Base-by-base conservation (phyloP, 2,329 filamentous ascomycete species). In the Botrytis medusae region DNA sequence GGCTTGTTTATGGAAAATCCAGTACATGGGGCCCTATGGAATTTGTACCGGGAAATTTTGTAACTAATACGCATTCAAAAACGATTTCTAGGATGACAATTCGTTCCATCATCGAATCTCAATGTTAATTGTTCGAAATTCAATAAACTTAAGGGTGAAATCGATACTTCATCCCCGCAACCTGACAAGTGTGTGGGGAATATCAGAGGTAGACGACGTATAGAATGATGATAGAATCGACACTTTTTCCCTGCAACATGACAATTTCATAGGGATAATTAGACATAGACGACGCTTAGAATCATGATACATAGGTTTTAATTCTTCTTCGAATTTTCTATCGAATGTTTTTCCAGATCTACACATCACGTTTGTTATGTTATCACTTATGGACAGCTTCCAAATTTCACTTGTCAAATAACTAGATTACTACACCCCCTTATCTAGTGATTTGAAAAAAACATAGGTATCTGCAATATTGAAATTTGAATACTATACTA, bases 51-150 rank as follows among this genome's bases (percentile, higher is more conserved):
- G 7, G n/a, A 18, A 9, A 57, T 9, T 2, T 18, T 29, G 6
- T 29, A 8, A 16, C 6, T 18, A 57, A 57, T 29, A 18, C 16
- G 0, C 6, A 18, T 57, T 18, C 9, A 32, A 18, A 32, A 57
- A 18, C 6, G 0, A n/a, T n/a, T 57, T 57, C 2, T 2, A 29
- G 14, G 51, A 29, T 57, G 0, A 1, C 0, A 1, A 29, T 57
- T 9, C 3, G 1, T 2, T 29, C 18, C n/a, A 54, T 32, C 18
- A 29, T 9, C 18, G 6, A 29, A 29, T 29, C n/a, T 54, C 25
- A 54, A n/a, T n/a, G 2, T 54, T 2, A 14, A 5, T 16, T n/a
- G 12, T 54, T 54, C 12, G 48, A 16, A 54, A 54, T 54, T 2
- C 14, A n/a, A 12, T n/a, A n/a, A n/a, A 54, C 48, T n/a, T 54